Evolutionary conservation across 805 yeast genomes (phyloP), one percentile per base, ranked within the genome.

Genomic region (Ogataea siamensis): DNA sequence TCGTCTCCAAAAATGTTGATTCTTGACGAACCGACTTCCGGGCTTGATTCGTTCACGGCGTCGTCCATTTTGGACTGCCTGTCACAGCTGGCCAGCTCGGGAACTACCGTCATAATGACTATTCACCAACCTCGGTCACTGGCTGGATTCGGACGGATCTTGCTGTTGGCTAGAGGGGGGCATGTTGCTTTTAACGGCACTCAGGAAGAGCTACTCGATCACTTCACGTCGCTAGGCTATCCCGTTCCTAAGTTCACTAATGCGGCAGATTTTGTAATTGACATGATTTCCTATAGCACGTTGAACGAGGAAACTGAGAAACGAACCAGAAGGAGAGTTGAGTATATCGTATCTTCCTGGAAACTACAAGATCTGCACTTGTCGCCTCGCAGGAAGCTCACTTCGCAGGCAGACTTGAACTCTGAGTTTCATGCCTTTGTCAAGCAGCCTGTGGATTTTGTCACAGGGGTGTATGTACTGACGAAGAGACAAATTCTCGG

Each of bases 1-100:
- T 78, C 80, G 42, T 78, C 78, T 40, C 91, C 94, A 0, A 78
- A 78, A 40, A 69, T 87, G 25, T 57, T 87, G 23, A 70, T 87
- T 34, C 60, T 87, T 16, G 96, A 87, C 60, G 96, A 87, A 54
- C 95, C 96, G 2, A 87, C 95, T 0, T 84, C 94, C 4, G 96
- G 96, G 0, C 67, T 87, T 17, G 96, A 87, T 54, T 76, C 89
- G 9, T 76, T 84, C 40, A 85, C 93, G 0, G 83, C 95, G 0
- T 70, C 75, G 1, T 73, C 85, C 2, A 82, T 87, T 23, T 57
- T 87, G 27, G 65, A 70, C 20, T 74, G 87, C 26, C 64, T 87
- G 40, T 67, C 75, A 34, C 66, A 68, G 3, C 59, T 87, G 24
- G 76, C 87, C 2, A 54, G 60, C n/a, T 73, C 70, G 20, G 77